Base-by-base conservation (phyloP, 345 rosid genomes). In the Gossypium sturtianum region DNA sequence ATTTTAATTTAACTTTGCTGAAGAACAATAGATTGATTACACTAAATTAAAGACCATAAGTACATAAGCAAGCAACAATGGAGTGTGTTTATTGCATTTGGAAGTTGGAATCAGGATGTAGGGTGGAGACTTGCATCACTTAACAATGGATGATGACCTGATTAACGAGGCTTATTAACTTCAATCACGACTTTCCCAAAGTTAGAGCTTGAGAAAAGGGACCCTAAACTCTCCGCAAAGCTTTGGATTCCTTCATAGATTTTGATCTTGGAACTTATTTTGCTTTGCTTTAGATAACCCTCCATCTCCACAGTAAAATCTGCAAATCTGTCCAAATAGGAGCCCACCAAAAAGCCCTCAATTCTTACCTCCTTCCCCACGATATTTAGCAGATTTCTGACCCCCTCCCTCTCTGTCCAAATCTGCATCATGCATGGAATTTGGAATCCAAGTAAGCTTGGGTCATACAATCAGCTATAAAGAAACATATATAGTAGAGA, bases 331-430 rank as follows among this genome's bases (percentile, higher is more conserved):
- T 77, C 58, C 70, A 81, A 20, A 44, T 72, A 74, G 5, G 86
- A 74, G n/a, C 64, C 76, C 60, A 83, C 12, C 79, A 83, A 4
- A 20, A 43, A 87, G 63, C 90, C 90, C 77, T 87, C 79, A 75
- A 87, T 78, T 73, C 79, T 81, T 69, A 83, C 90, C 72, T 61
- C 84, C 70, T 87, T 87, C 2, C 85, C 87, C 27, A 87, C 80
- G 45, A 75, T 61, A 68, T 87, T 84, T 60, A 87, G 64, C 69
- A 87, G 60, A 71, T 83, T 87, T 20, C 86, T 76, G 16, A 84
- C 78, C n/a, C 87, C 88, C 9, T 84, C 82, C 56, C 87, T 78
- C 78, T 87, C 81, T 7, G 74, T 78, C 85, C 85, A 81, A 22
- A 60, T 76, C 90, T 87, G 76, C 52, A 45, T 45, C n/a, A 20